Evolutionary conservation across 225 moss, liverwort and hornwort species (phyloP), one percentile per base, ranked within the genome.

Genomic region (Thuidium tamariscinum): DNA sequence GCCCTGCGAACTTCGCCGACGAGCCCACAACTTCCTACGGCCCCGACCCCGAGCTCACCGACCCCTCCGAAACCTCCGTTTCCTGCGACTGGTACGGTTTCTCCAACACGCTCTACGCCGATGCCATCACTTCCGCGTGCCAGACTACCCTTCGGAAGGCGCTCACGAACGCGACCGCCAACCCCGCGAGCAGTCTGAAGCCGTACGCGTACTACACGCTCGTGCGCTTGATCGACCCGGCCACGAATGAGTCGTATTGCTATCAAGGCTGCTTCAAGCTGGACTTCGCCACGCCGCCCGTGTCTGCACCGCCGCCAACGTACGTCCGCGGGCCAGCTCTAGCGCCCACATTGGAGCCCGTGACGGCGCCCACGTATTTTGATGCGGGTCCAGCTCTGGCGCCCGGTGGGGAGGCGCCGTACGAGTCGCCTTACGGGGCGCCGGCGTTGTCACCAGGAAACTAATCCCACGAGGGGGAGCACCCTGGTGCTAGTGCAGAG

Each of bases 11-110:
- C 70, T 77, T 84, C 70, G 22, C 56, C 10, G 86, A 88, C 64
- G 76, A 8, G n/a, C 88, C 91, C 4, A 76, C 80, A 11, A 71
- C 77, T 5, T 23, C 64, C 6, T 91, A 86, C 27, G 91, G 86
- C 10, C 17, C 86, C 1, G 48, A 27, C 12, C 91, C 91, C 3
- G 15, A 14, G 77, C 70, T 89, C 18, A 51, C 46, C 2, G 16
- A 11, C 2, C 13, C 7, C 12, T 32, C 15, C 11, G 84, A 66
- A 12, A 4, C 21, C 4, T 1, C 25, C 9, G 64, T 30, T 39
- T 71, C 55, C 21, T 91, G 91, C 76, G 41, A 54, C 4, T 91
- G 91, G 91, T 91, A 63, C 13, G 91, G 91, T 6, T 91, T 91
- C 70, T 86, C 86, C 13, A 91, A 81, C 77, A 5, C 57, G 19